Evolutionary conservation across 441 rosid genomes (phyloP).

Genomic region (Corymbia citriodora): DNA sequence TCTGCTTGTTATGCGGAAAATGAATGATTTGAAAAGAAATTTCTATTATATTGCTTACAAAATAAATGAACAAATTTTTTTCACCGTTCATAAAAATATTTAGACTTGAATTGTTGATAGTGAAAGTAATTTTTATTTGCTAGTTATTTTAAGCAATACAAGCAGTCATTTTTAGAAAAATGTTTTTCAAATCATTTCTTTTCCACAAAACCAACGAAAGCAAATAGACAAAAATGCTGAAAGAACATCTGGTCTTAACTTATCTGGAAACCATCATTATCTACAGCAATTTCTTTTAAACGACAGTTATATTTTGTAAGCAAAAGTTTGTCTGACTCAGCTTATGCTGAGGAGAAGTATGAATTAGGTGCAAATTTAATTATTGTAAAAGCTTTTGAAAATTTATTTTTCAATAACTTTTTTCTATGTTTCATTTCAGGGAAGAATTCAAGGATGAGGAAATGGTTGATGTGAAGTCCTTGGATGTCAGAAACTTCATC

Average conservation of each 20-base stretch:
- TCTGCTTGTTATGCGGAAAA: background rate
- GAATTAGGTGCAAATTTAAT: background rate
- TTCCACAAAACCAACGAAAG: background rate
- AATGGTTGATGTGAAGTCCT: conserved; percentile 66
- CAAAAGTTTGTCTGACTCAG: background rate
- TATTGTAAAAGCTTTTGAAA: background rate
- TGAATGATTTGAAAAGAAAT: background rate
- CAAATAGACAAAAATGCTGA: background rate
- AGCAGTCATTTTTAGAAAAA: background rate
- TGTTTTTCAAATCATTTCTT: background rate
- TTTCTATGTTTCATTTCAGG: conserved; percentile 29
- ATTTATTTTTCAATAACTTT: background rate
- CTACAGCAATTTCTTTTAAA: background rate
- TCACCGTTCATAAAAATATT: background rate
- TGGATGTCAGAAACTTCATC: conserved; percentile 90
- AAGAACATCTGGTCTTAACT: background rate
- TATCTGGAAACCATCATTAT: background rate
- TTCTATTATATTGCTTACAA: background rate
- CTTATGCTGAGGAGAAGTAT: background rate
- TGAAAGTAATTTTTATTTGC: background rate
- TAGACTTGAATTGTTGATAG: background rate
- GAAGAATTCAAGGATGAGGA: conserved; percentile 90
- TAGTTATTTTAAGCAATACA: background rate
- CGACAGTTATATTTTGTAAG: background rate
- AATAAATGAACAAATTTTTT: background rate